Percentiles rank a stretch among this genome's conserved stretches.
These are phyloP conservation scores for Talaromyces thailandensis DNA, from an alignment of 495 filamentous ascomycete genomes.

Conservation along the genomic window DNA sequence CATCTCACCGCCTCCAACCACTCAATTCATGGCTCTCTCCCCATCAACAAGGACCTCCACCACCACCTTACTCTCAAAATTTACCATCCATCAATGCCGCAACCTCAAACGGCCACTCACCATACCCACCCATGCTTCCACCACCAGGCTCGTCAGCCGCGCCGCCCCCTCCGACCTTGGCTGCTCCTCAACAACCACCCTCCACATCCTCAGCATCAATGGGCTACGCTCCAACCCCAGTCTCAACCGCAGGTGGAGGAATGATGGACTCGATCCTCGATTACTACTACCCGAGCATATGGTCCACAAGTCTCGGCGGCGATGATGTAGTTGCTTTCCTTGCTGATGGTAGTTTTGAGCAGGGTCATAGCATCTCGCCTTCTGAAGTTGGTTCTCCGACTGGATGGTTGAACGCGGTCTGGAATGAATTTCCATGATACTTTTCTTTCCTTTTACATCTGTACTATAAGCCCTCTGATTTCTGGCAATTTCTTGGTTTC, in stretches of 20 bases:
- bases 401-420: constrained; percentile 35
- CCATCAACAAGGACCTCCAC: constrained; percentile 18
- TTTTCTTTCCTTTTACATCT: neutral
- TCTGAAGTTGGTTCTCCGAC: constrained; percentile 28
- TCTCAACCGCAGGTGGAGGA: neutral
- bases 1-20: constrained; percentile 29
- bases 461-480: neutral
- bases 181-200: constrained; percentile 8
- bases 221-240: constrained; percentile 12
- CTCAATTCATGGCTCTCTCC: constrained; percentile 31
- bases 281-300: constrained; percentile 17
- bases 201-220: neutral
- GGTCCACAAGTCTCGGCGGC: constrained; percentile 32
- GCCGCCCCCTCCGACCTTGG: constrained; percentile 5
- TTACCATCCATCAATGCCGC: constrained; percentile 30
- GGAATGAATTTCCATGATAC: constrained; percentile 21
- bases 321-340: constrained; percentile 41
- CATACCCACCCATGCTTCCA: constrained; percentile 26
- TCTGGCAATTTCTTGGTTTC: neutral
- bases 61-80: constrained; percentile 30
- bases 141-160: constrained; percentile 22
- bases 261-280: neutral
- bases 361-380: constrained; percentile 20
- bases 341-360: constrained; percentile 34
- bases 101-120: constrained; percentile 23